Conservation (phyloP, 345 rosid genomes). For the Carallia brachiata region DNA sequence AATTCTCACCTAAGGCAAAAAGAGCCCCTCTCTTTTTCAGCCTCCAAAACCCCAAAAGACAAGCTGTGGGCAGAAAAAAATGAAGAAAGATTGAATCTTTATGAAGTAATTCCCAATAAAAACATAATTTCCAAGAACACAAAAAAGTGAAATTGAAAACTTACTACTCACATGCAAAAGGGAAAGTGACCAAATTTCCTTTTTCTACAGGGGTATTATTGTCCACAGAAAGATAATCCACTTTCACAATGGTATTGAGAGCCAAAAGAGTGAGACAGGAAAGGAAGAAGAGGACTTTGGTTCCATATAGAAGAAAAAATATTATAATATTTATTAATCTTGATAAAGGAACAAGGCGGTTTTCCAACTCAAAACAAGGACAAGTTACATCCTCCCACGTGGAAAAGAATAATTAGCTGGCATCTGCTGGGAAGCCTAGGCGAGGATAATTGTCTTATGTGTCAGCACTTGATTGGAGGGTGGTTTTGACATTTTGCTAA, state of each 20-base stretch:
- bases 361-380: background rate
- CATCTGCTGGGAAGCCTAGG: background rate
- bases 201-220: slow-evolving; percentile 6
- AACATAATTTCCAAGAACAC: background rate
- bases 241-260: background rate
- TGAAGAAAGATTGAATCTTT: slow-evolving; percentile 23
- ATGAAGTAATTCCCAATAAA: background rate
- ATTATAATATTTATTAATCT: slow-evolving; percentile 15
- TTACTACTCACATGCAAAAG: slow-evolving; percentile 22
- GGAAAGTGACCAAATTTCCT: background rate
- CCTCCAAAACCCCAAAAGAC: slow-evolving; percentile 27
- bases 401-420: too few relatives aligned
- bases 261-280: slow-evolving; percentile 6
- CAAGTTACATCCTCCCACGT: slow-evolving; percentile 19
- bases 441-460: slow-evolving; percentile 4
- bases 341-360: background rate
- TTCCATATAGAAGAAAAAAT: slow-evolving; percentile 14
- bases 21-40: slow-evolving; percentile 23
- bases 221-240: slow-evolving; percentile 1
- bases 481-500: background rate
- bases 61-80: slow-evolving; percentile 18
- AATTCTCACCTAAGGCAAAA: slow-evolving; percentile 31
- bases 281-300: slow-evolving; percentile 6
- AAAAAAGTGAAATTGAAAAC: background rate
- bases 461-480: slow-evolving; percentile 4